These are phyloP conservation scores for Apiospora arundinis DNA, from an alignment of 2,329 filamentous ascomycete species.

Conservation along the genomic window DNA sequence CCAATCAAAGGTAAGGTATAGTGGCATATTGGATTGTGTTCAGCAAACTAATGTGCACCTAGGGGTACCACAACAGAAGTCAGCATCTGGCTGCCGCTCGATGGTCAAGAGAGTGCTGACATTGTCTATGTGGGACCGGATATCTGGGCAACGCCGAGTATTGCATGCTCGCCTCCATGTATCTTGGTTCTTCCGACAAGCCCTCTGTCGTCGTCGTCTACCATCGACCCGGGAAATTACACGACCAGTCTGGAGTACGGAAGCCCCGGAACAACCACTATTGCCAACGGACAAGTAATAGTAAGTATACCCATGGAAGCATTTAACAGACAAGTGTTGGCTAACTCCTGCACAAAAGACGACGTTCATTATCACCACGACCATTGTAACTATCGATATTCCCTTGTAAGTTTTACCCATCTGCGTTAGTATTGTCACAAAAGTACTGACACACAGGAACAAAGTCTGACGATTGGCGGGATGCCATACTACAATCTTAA, in stretches of 20 bases:
- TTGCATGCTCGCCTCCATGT: constrained; percentile 24
- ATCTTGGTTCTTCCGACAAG: constrained; percentile 35
- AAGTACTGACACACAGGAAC: neutral
- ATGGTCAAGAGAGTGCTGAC: constrained; percentile 30
- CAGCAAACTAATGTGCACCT: neutral
- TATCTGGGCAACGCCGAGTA: neutral
- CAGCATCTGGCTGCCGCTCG: constrained; percentile 35
- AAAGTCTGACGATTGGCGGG: constrained; percentile 20
- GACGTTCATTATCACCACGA: constrained; percentile 22
- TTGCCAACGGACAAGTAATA: constrained; percentile 20
- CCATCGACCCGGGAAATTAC: constrained; percentile 28
- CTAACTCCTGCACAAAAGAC: neutral
- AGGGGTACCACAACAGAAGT: constrained; percentile 34
- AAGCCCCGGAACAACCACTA: constrained; percentile 22
- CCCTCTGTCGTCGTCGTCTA: constrained; percentile 24
- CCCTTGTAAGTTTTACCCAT: constrained; percentile 24
- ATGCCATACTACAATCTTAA: constrained; percentile 32
- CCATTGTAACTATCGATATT: constrained; percentile 27
- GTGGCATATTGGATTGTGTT: neutral
- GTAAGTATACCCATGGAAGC: neutral
- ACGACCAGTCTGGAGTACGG: constrained; percentile 32
- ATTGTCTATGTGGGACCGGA: constrained; percentile 31
- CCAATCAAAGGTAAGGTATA: neutral
- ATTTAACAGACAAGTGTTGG: no score
- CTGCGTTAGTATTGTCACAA: neutral